phyloP scores from a whole-genome alignment of 2,329 filamentous ascomycete genomes.

The Cladosporium oxysporum region DNA sequence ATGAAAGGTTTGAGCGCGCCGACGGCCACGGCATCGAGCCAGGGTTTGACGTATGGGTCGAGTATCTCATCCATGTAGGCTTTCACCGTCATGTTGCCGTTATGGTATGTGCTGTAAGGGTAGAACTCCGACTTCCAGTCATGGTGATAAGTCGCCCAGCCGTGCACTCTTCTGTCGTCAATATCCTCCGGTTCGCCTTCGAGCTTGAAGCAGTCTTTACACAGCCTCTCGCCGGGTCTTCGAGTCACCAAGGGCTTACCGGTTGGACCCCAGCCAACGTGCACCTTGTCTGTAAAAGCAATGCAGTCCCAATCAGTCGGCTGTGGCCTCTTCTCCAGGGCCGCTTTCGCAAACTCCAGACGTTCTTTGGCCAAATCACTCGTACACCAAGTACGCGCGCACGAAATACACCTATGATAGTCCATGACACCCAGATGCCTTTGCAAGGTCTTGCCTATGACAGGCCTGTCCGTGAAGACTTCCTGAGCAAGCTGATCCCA shows the following conservation, averaged over 20 bases:
- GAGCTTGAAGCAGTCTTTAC: neutral
- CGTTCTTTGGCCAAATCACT: neutral
- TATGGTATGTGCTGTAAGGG: conserved; percentile 5
- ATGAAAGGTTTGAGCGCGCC: neutral
- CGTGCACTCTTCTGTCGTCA: neutral
- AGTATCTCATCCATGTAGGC: conserved; percentile 1
- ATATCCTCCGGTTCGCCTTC: conserved; percentile 2
- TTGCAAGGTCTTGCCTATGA: neutral
- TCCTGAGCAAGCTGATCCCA: conserved; percentile 7
- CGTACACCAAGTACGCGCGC: conserved; percentile 9
- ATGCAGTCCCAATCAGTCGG: neutral
- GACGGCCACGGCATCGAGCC: neutral
- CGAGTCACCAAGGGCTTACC: conserved; percentile 3
- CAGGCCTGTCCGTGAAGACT: neutral
- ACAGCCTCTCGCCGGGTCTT: neutral
- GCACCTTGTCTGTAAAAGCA: conserved; percentile 2
- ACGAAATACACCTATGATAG: neutral
- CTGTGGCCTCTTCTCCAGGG: neutral
- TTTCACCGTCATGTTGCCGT: conserved; percentile 12
- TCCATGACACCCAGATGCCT: neutral
- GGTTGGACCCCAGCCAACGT: conserved; percentile 3
- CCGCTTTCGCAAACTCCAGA: neutral
- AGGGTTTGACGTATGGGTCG: neutral
- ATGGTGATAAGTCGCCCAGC: conserved; percentile 2
- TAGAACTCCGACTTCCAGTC: conserved; percentile 8